A percentile compares a stretch with the other conserved stretches of the same genome.
phyloP scores from a whole-genome alignment of 495 filamentous ascomycete species.

The Margaritispora aquatica region DNA sequence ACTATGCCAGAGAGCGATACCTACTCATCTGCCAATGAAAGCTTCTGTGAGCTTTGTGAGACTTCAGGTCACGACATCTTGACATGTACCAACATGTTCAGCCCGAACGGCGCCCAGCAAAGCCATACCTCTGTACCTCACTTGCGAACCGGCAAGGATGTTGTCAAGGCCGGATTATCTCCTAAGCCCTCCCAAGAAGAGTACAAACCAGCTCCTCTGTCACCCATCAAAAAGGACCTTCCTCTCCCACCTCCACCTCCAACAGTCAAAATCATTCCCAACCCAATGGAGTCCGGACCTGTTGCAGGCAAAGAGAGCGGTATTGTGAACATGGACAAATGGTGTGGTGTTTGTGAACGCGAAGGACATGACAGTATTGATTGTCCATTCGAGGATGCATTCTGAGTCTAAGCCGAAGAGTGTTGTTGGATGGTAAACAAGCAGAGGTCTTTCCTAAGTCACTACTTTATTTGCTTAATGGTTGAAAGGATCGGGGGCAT shows the following conservation, averaged over 20 bases:
- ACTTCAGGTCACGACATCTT: slow-evolving; percentile 90
- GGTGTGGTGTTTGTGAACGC: slow-evolving; percentile 95
- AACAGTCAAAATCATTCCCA: slow-evolving; percentile 39
- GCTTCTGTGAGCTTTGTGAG: slow-evolving; percentile 96
- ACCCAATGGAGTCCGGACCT: slow-evolving; percentile 62
- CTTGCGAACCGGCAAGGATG: slow-evolving; percentile 35
- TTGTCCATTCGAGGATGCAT: slow-evolving; percentile 87
- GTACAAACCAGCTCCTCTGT: slow-evolving; percentile 44
- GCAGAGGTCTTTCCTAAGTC: background rate
- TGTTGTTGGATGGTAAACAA: background rate
- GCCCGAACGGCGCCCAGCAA: slow-evolving; percentile 25
- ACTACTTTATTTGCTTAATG: background rate
- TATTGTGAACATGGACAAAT: slow-evolving; percentile 76
- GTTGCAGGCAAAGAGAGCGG: slow-evolving; percentile 77
- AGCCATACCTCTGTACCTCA: slow-evolving; percentile 15
- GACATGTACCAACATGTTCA: slow-evolving; percentile 86
- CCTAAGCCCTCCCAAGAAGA: slow-evolving; percentile 28
- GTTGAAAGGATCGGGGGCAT: slow-evolving; percentile 12
- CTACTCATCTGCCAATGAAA: slow-evolving; percentile 66
- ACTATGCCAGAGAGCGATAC: slow-evolving; percentile 68
- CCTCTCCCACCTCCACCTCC: slow-evolving; percentile 22
- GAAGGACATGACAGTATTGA: slow-evolving; percentile 95
- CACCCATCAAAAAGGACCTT: slow-evolving; percentile 37
- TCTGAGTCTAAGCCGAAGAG: slow-evolving; percentile 28
- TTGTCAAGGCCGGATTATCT: slow-evolving; percentile 39